These are phyloP conservation scores for Solanum piurae DNA, from an alignment of 257 asterid species.

Conservation along the genomic window DNA sequence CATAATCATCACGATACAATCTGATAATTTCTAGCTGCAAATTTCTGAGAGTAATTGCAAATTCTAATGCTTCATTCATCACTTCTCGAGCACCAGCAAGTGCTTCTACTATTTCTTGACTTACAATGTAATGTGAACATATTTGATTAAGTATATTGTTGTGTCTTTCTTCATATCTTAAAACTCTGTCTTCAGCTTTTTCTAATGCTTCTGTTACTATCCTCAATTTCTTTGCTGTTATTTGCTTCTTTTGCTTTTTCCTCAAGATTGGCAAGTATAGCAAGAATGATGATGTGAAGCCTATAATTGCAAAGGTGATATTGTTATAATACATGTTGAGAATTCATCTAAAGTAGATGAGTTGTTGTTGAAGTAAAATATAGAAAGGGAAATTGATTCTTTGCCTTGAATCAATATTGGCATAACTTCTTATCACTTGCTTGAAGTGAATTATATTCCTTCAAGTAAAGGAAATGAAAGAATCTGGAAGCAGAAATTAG, in stretches of 20 bases:
- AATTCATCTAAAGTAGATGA: background rate
- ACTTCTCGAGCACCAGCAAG: constrained; percentile 29
- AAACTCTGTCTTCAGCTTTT: constrained; percentile 21
- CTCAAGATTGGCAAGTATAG: constrained; percentile 9
- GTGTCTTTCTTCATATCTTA: constrained; percentile 32
- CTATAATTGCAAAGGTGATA: constrained; percentile 9
- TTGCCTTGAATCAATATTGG: background rate
- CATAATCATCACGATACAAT: constrained; percentile 7
- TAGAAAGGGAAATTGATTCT: background rate
- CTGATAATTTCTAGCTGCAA: constrained; percentile 18
- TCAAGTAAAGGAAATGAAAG: too few species aligned
- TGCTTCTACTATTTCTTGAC: constrained; percentile 25
- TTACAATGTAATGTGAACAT: constrained; percentile 31
- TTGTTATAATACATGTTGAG: constrained; percentile 9
- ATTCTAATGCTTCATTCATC: constrained; percentile 24
- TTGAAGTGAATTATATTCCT: background rate
- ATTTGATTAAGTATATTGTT: constrained; percentile 32
- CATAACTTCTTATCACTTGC: background rate
- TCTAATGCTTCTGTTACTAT: constrained; percentile 18
- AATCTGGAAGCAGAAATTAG: too few species aligned
- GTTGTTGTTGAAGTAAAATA: background rate
- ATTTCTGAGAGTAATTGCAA: constrained; percentile 13
- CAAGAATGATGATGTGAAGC: constrained; percentile 24
- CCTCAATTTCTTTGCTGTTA: constrained; percentile 10
- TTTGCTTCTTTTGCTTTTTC: constrained; percentile 7